Evolutionary conservation across 2,329 filamentous ascomycete species (phyloP).

Genomic region (Talaromyces sp.): DNA sequence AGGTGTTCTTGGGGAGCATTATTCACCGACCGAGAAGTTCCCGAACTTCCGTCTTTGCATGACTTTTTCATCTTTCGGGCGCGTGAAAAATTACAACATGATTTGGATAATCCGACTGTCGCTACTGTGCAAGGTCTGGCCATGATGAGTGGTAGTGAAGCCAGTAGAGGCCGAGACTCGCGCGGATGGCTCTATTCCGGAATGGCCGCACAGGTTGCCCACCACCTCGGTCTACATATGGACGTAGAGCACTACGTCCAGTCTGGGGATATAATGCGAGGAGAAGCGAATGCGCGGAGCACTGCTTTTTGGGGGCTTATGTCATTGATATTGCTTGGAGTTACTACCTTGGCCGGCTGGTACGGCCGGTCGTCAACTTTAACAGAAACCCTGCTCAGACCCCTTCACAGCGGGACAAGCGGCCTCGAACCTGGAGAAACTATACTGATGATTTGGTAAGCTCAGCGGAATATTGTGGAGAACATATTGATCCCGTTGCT

Average conservation of each 20-base stretch:
- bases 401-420: constrained; percentile 3
- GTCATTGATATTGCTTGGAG: constrained; percentile 19
- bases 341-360: constrained; percentile 13
- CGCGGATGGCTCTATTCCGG: constrained; percentile 34
- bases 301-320: constrained; percentile 26
- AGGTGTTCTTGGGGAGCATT: constrained; percentile 14
- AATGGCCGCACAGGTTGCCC: constrained; percentile 29
- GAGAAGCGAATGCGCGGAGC: constrained; percentile 21
- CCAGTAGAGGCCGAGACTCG: constrained; percentile 27
- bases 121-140: constrained; percentile 36
- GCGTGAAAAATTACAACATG: constrained; percentile 26
- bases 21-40: constrained; percentile 10
- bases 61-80: constrained; percentile 11
- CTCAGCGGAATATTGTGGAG: neutral
- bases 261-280: constrained; percentile 15
- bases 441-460: neutral
- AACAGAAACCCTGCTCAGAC: constrained; percentile 9
- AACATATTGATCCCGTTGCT: constrained; percentile 10
- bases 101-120: constrained; percentile 36
- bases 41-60: constrained; percentile 8
- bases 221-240: constrained; percentile 26
- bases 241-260: constrained; percentile 17
- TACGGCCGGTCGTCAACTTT: constrained; percentile 11
- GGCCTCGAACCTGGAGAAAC: neutral
- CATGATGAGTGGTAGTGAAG: constrained; percentile 33